These are phyloP conservation scores for Ambrosia artemisiifolia DNA, from an alignment of 129 eudicot genomes.

Conservation along the genomic window DNA sequence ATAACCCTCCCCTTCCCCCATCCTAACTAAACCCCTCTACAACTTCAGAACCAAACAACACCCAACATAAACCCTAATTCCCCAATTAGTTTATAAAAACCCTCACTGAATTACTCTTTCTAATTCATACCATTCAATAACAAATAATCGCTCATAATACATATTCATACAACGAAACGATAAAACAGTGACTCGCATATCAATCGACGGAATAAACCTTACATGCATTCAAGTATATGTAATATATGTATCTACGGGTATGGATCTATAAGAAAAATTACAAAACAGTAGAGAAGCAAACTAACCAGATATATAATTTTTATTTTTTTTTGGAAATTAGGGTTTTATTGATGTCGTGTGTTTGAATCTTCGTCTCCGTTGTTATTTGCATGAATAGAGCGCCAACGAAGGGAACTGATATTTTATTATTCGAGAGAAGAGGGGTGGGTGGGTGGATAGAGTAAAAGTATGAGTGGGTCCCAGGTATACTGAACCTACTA, in stretches of 20 bases:
- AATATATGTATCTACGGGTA: not conserved
- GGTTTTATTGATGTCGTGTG: conserved; percentile 37
- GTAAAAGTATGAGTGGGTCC: conserved; percentile 38
- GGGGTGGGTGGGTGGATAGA: conserved; percentile 39
- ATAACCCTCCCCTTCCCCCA: conserved; percentile 57
- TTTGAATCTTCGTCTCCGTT: not conserved
- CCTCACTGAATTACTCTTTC: conserved; percentile 17
- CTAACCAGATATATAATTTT: not conserved
- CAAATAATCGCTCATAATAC: conserved; percentile 13
- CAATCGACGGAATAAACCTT: conserved; percentile 4
- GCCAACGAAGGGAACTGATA: conserved; percentile 49
- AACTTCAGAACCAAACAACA: conserved; percentile 17
- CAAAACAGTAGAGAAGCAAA: not conserved
- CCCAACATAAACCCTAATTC: conserved; percentile 33
- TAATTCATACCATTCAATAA: conserved; percentile 6
- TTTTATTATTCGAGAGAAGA: conserved; percentile 41
- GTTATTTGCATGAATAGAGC: conserved; percentile 39
- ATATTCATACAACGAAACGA: conserved; percentile 14
- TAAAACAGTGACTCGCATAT: not conserved
- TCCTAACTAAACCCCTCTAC: conserved; percentile 19
- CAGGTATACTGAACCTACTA: not conserved
- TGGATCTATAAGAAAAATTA: conserved; percentile 33
- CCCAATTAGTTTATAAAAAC: conserved; percentile 18
- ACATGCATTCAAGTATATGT: conserved; percentile 6
- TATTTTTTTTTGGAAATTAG: conserved; percentile 23